Evolutionary conservation across 108 stramenopile genomes (phyloP).

Genomic region (Cyclotella baltica): DNA sequence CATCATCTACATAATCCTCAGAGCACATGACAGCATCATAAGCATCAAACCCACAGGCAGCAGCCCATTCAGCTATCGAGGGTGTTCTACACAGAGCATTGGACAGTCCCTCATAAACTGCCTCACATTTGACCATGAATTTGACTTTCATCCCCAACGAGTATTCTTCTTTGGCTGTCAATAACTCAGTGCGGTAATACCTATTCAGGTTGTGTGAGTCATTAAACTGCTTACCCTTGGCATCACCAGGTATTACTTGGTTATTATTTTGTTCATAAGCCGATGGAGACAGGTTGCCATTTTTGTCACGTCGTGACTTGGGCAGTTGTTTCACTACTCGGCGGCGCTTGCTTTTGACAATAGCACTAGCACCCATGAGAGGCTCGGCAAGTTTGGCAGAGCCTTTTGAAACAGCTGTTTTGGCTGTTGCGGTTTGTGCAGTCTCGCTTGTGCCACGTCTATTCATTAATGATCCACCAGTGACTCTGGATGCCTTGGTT

Average conservation of each 20-base stretch:
- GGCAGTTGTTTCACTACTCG: slow-evolving; percentile 41
- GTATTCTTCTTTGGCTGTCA: slow-evolving; percentile 81
- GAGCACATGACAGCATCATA: slow-evolving; percentile 42
- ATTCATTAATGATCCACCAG: slow-evolving; percentile 37
- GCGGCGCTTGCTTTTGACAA: slow-evolving; percentile 37
- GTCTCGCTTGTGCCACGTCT: slow-evolving; percentile 18
- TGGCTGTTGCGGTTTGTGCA: neutral
- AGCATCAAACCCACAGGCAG: slow-evolving; percentile 71
- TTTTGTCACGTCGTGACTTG: slow-evolving; percentile 40
- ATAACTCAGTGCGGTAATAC: slow-evolving; percentile 78
- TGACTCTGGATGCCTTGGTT: slow-evolving; percentile 23
- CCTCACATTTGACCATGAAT: slow-evolving; percentile 81
- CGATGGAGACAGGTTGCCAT: slow-evolving; percentile 18
- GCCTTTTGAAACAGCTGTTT: slow-evolving; percentile 1
- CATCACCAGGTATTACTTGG: neutral
- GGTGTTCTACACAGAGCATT: slow-evolving; percentile 58
- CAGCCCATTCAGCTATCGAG: slow-evolving; percentile 83
- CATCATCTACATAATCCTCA: slow-evolving; percentile 44
- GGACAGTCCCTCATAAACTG: slow-evolving; percentile 80
- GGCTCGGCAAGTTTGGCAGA: slow-evolving; percentile 25
- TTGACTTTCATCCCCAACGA: slow-evolving; percentile 73
- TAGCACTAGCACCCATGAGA: slow-evolving; percentile 32
- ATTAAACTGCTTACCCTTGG: neutral
- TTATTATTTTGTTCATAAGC: neutral
- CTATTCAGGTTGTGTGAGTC: slow-evolving; percentile 62